A percentile compares a stretch with the other conserved stretches of the same genome.
Evolutionary conservation across 2,329 filamentous ascomycete genomes (phyloP).

Genomic region (Colletotrichum orbiculare): DNA sequence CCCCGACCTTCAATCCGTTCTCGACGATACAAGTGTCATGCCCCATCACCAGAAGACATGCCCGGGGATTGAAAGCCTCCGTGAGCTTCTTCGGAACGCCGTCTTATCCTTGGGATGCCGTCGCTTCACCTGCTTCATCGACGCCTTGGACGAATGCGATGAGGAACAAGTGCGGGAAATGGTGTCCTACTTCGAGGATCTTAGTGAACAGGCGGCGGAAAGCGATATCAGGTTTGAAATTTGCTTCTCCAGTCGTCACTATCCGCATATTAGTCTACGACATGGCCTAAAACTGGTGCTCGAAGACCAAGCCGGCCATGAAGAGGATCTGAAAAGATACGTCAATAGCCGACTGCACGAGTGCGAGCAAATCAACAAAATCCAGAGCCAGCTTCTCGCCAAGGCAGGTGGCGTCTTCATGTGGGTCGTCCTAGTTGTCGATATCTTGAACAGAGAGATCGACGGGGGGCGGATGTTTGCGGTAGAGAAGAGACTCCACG

Average conservation of each 20-base stretch:
- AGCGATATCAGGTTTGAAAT: conserved; percentile 38
- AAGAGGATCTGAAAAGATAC: conserved; percentile 42
- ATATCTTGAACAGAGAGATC: conserved; percentile 51
- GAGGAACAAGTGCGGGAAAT: conserved; percentile 12
- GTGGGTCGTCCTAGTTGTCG: conserved; percentile 54
- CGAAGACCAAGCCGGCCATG: conserved; percentile 40
- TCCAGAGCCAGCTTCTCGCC: background rate
- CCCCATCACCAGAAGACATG: conserved; percentile 30
- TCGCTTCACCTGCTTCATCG: conserved; percentile 21
- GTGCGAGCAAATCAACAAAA: background rate
- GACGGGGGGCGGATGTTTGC: conserved; percentile 40
- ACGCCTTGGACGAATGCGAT: conserved; percentile 29
- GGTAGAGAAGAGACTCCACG: conserved; percentile 45
- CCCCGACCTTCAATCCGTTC: background rate
- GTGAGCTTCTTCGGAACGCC: conserved; percentile 39
- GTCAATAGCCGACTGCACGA: conserved; percentile 40
- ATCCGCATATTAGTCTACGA: conserved; percentile 37
- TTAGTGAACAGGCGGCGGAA: background rate
- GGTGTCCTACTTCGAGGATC: background rate
- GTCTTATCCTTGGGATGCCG: conserved; percentile 31
- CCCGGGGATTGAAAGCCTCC: conserved; percentile 38
- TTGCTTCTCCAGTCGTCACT: conserved; percentile 27
- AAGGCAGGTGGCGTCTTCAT: conserved; percentile 52
- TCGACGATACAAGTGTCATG: conserved; percentile 1
- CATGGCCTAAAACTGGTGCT: conserved; percentile 43